Conservation (phyloP, 345 rosid species). For the Salix purpurea region DNA sequence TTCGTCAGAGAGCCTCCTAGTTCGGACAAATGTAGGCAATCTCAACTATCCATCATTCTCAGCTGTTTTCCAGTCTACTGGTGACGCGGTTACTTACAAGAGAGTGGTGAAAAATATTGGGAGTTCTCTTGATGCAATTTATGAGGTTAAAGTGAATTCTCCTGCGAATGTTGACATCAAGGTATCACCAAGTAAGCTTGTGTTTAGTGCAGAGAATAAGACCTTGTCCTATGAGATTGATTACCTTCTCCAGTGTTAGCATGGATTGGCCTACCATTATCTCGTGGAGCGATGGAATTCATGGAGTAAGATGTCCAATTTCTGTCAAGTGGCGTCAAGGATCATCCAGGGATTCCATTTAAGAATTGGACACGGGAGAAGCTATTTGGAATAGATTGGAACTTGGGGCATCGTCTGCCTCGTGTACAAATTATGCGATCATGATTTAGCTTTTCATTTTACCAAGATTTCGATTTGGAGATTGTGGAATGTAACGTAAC, state of each 20-base stretch:
- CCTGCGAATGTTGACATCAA: conserved; percentile 51
- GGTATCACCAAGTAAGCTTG: conserved; percentile 60
- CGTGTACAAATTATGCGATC: not conserved
- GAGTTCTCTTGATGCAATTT: conserved; percentile 43
- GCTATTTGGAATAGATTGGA: not conserved
- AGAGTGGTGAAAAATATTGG: conserved; percentile 75
- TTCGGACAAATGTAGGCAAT: conserved; percentile 32
- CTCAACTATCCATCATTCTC: conserved; percentile 31
- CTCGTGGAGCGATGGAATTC: conserved; percentile 70
- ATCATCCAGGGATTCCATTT: conserved; percentile 38
- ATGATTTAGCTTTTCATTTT: not conserved
- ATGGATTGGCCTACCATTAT: conserved; percentile 29
- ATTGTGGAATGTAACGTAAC: not conserved
- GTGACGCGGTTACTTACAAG: conserved; percentile 41
- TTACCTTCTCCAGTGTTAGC: conserved; percentile 47
- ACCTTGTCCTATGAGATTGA: conserved; percentile 54
- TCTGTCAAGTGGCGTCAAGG: conserved; percentile 58
- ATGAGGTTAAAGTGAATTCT: conserved; percentile 51
- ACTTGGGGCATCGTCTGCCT: not conserved
- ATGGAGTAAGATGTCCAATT: conserved; percentile 64
- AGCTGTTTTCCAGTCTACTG: conserved; percentile 25
- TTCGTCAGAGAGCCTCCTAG: conserved; percentile 46
- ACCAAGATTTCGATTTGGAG: not conserved
- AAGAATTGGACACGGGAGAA: not conserved
- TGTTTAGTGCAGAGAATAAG: conserved; percentile 42